These are phyloP conservation scores for Plasmodium malariae DNA, from an alignment of 169 alveolate genomes.

Conservation along the genomic window DNA sequence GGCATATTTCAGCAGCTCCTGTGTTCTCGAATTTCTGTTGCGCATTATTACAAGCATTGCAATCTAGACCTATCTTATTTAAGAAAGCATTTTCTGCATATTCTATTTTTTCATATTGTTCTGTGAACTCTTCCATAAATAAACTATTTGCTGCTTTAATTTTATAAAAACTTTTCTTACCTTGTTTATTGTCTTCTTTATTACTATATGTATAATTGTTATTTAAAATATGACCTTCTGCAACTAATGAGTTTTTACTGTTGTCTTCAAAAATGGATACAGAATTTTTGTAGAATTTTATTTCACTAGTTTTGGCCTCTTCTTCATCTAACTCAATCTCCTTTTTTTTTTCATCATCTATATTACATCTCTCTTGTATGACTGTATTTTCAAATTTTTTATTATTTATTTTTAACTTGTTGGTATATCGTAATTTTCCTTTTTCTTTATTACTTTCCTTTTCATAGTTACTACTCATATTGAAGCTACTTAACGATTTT, in stretches of 20 bases:
- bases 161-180: not conserved
- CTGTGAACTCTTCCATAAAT: slow-evolving; percentile 24
- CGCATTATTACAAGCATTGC: not conserved
- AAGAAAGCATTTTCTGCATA: not conserved
- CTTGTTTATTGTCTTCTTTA: slow-evolving; percentile 1
- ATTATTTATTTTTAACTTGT: not conserved
- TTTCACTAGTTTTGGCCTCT: slow-evolving; percentile 6
- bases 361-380: not conserved
- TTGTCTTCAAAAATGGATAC: slow-evolving; percentile 56
- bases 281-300: slow-evolving; percentile 32
- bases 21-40: too few relatives aligned
- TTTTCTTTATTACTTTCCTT: not conserved
- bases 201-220: not conserved
- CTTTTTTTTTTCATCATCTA: slow-evolving; percentile 12
- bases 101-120: slow-evolving; percentile 7
- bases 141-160: slow-evolving; percentile 44
- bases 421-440: too few relatives aligned
- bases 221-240: not conserved
- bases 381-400: not conserved
- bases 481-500: not conserved
- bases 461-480: not conserved
- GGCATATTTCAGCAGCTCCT: too few relatives aligned
- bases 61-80: not conserved
- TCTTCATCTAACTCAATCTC: not conserved
- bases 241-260: not conserved